phyloP scores from a whole-genome alignment of 371 early-diverging fungal genomes.

The Rhizopus sp. region DNA sequence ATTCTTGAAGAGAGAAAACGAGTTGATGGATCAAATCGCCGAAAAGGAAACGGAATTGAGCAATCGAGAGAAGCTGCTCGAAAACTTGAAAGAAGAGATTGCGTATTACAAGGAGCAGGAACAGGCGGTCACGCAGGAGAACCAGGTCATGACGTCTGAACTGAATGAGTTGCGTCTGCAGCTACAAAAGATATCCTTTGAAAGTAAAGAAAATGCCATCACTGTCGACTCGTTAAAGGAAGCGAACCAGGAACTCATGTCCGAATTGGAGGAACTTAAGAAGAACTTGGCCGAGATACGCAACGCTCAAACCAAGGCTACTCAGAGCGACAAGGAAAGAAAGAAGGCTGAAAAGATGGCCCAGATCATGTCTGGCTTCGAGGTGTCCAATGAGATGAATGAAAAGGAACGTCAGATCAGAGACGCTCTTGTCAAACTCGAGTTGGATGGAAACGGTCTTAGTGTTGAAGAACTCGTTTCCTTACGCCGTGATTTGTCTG shows the following conservation, averaged over 20 bases:
- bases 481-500: conserved; percentile 77
- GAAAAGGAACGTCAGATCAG: conserved; percentile 80
- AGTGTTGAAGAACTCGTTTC: conserved; percentile 74
- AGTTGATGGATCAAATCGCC: conserved; percentile 84
- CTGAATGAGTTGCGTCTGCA: conserved; percentile 74
- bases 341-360: conserved; percentile 84
- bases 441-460: conserved; percentile 34
- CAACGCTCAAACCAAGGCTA: conserved; percentile 17
- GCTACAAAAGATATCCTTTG: conserved; percentile 83
- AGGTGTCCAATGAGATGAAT: conserved; percentile 67
- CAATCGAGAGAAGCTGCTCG: conserved; percentile 55
- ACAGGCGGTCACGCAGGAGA: conserved; percentile 62
- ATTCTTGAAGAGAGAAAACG: conserved; percentile 91
- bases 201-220: conserved; percentile 82
- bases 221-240: conserved; percentile 85
- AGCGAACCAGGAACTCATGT: conserved; percentile 70
- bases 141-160: conserved; percentile 70
- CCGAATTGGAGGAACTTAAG: conserved; percentile 73
- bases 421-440: conserved; percentile 71
- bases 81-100: conserved; percentile 68
- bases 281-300: conserved; percentile 53
- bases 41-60: conserved; percentile 80
- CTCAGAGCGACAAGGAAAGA: conserved; percentile 70
- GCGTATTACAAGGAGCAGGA: conserved; percentile 64
- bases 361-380: conserved; percentile 86